A percentile compares a stretch with the other conserved stretches of the same genome.
Conservation (phyloP, 352 stramenopile species). For the Phytophthora colocasiae region DNA sequence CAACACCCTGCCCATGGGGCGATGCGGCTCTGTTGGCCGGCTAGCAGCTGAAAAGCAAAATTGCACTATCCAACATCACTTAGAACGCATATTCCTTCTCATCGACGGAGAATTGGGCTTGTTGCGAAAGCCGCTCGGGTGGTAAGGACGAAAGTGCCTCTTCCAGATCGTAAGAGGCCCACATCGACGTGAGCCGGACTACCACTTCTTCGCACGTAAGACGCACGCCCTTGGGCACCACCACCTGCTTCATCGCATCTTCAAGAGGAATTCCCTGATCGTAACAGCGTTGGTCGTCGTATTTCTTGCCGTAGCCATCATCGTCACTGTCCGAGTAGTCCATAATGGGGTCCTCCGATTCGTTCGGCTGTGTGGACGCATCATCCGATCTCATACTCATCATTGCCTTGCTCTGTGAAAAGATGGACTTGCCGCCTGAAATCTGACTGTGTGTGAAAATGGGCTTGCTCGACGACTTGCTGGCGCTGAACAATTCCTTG, state of each 20-base stretch:
- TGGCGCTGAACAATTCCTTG: constrained; percentile 45
- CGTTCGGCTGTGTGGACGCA: constrained; percentile 55
- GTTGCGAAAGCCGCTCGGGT: constrained; percentile 55
- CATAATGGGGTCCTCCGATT: constrained; percentile 59
- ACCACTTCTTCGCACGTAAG: constrained; percentile 82
- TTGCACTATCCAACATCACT: constrained; percentile 28
- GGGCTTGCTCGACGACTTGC: constrained; percentile 45
- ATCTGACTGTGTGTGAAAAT: constrained; percentile 49
- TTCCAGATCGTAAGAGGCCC: constrained; percentile 73
- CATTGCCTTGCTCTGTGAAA: constrained; percentile 39
- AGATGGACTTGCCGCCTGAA: constrained; percentile 41
- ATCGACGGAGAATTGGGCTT: constrained; percentile 50
- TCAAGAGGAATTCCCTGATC: constrained; percentile 72
- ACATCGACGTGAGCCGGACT: constrained; percentile 81
- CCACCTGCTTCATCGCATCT: constrained; percentile 83
- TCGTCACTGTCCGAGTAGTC: constrained; percentile 52
- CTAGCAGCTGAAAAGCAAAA: constrained; percentile 45
- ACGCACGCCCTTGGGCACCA: constrained; percentile 56
- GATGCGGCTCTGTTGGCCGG: constrained; percentile 25
- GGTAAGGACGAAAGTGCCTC: constrained; percentile 60
- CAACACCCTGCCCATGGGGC: constrained; percentile 30
- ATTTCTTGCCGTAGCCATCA: constrained; percentile 53
- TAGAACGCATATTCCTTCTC: constrained; percentile 53
- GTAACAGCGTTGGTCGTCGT: constrained; percentile 69
- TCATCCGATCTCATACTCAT: constrained; percentile 48